Conservation (phyloP, 306 rosid genomes). For the Coriaria nepalensis region DNA sequence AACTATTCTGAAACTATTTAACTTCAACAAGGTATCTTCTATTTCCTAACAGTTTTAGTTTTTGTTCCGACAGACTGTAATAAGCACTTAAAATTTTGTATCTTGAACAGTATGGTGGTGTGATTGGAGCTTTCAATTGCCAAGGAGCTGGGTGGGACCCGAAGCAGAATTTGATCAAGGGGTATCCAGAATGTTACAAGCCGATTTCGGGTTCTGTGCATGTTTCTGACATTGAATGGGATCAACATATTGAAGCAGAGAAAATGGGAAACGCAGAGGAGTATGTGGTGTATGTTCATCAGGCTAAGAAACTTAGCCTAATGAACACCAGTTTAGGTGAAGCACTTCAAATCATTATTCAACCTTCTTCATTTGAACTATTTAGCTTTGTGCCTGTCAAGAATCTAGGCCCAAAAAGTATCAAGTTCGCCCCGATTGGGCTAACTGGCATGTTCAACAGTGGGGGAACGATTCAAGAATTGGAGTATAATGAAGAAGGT, state of each 20-base stretch:
- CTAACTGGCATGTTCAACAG: constrained; percentile 53
- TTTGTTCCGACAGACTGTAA: too few species aligned
- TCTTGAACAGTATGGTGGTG: constrained; percentile 54
- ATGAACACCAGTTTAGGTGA: constrained; percentile 28
- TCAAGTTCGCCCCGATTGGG: constrained; percentile 73
- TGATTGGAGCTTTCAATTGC: constrained; percentile 80
- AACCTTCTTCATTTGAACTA: constrained; percentile 57
- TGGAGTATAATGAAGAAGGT: constrained; percentile 29
- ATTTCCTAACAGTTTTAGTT: too few species aligned
- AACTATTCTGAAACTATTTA: constrained; percentile 71
- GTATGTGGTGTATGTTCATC: constrained; percentile 39
- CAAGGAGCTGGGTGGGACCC: constrained; percentile 95
- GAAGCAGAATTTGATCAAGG: constrained; percentile 35
- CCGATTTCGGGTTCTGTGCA: constrained; percentile 42
- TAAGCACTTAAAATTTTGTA: too few species aligned
- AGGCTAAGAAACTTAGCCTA: constrained; percentile 30
- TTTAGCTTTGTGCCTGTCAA: constrained; percentile 62
- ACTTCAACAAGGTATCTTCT: constrained; percentile 63
- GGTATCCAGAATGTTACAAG: constrained; percentile 54
- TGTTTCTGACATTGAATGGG: constrained; percentile 78
- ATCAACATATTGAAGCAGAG: constrained; percentile 43
- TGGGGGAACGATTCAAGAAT: constrained; percentile 47
- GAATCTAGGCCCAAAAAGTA: too few species aligned
- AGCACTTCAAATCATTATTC: constrained; percentile 29
- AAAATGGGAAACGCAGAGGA: constrained; percentile 46